Base-by-base conservation (phyloP, 345 rosid genomes). In the Citrus hindsii region DNA sequence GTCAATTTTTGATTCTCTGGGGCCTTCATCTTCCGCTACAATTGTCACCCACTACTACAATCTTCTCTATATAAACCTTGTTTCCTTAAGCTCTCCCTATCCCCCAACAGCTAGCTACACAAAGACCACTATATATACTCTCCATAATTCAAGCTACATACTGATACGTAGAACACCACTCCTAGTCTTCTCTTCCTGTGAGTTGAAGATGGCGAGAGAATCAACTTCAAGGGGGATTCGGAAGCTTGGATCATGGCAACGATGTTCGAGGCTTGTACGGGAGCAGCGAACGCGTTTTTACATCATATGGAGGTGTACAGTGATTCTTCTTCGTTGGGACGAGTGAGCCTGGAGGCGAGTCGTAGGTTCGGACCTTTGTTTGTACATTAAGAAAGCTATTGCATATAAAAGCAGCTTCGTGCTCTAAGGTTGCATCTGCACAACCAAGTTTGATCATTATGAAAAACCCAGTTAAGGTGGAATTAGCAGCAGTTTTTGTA, bases 271-370 rank as follows among this genome's bases (percentile, higher is more conserved):
- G 88, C 71, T 84, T 16, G 72, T 86, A 14, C 80, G 85, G 78
- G 94, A 94, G 86, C 90, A 82, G 85, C 79, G 90, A 75, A 92
- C 95, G 0, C 84, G 95, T 12, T 76, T 86, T 59, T 92, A 94
- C 79, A 92, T 90, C 69, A 87, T 92, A 25, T 92, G 94, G 94
- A 90, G 90, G 85, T 94, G 98, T 65, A 83, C 90, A 6, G 86
- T 88, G 70, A 86, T 91, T 79, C 91, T 94, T 77, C 86, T 92
- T 8, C 80, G 82, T 8, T 82, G 90, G 87, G 83, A 85, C 12
- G 89, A 90, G 42, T 79, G 35, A 65, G 21, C 30, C 32, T 32
- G 24, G 28, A 55, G 64, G 40, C 51, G 6, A n/a, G 32, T 4
- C 27, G 74, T 56, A 32, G 53, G 12, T 67, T 65, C 37, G 6